A percentile compares a stretch with the other conserved stretches of the same genome.
These are phyloP conservation scores for Chlorokybus atmophyticus DNA, from an alignment of 139 green algal species.

Conservation along the genomic window DNA sequence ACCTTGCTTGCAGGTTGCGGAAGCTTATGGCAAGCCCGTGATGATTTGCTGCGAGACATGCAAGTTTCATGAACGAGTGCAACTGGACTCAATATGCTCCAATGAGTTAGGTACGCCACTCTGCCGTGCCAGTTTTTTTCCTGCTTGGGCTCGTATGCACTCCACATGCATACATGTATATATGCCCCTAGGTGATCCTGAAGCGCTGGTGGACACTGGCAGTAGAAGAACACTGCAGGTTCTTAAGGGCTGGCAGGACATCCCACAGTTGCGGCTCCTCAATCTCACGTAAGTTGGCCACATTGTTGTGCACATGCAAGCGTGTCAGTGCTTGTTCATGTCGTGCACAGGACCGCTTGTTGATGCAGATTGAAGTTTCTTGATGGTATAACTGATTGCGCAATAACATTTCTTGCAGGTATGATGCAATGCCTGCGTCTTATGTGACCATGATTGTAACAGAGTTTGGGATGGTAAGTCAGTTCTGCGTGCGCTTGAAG, in stretches of 20 bases:
- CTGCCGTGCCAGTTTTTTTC: neutral
- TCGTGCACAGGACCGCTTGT: neutral
- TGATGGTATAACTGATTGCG: neutral
- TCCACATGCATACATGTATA: neutral
- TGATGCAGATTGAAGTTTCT: neutral
- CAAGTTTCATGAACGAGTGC: conserved; percentile 86
- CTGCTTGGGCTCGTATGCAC: neutral
- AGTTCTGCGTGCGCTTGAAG: too few species aligned
- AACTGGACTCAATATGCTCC: conserved; percentile 60
- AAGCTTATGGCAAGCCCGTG: conserved; percentile 55
- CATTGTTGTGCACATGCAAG: conserved; percentile 2
- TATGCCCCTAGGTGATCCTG: conserved; percentile 35
- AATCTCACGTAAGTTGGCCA: conserved; percentile 54
- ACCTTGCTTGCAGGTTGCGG: conserved; percentile 9
- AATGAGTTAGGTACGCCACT: conserved; percentile 74
- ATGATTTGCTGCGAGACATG: conserved; percentile 85
- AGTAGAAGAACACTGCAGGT: conserved; percentile 19
- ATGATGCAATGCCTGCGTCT: conserved; percentile 82
- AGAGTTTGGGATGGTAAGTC: conserved; percentile 83
- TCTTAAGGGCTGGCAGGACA: conserved; percentile 35
- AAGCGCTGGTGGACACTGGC: conserved; percentile 37
- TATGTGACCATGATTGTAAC: conserved; percentile 83
- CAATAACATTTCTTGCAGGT: conserved; percentile 28
- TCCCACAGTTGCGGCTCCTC: conserved; percentile 49
- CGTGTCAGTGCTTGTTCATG: neutral